Conservation (phyloP, 768 basidiomycete genomes). For the Lentinula raphanica region DNA sequence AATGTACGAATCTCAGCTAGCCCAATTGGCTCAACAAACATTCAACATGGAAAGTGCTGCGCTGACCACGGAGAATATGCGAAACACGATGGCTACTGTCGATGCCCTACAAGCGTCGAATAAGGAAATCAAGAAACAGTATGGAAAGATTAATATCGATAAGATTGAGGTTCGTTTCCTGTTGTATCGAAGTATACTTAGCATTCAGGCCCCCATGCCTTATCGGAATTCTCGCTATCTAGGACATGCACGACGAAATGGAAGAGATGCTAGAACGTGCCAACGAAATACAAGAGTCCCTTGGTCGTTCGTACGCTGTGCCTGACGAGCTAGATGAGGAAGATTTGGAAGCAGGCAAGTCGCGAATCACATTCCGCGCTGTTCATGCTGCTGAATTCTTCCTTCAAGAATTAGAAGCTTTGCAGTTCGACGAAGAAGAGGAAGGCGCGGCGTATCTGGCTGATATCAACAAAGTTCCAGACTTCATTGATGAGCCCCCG, state of each 20-base stretch:
- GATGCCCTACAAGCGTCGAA: constrained; percentile 95
- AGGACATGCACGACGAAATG: constrained; percentile 98
- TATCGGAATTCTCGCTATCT: neutral
- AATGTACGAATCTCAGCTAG: constrained; percentile 91
- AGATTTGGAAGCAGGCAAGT: constrained; percentile 87
- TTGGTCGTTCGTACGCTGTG: constrained; percentile 90
- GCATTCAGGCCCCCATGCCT: neutral
- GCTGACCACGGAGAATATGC: constrained; percentile 93
- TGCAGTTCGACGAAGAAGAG: constrained; percentile 88
- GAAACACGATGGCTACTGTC: constrained; percentile 98
- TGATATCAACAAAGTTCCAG: constrained; percentile 83
- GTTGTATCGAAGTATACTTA: neutral
- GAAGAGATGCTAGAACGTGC: constrained; percentile 95
- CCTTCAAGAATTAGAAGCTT: constrained; percentile 83
- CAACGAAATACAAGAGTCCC: constrained; percentile 94
- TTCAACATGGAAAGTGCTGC: constrained; percentile 98
- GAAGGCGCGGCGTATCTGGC: constrained; percentile 86
- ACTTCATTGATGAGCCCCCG: constrained; percentile 88
- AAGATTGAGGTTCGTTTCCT: constrained; percentile 84
- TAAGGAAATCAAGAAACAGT: constrained; percentile 94
- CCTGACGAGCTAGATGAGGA: constrained; percentile 98
- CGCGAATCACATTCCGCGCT: neutral
- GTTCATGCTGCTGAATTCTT: neutral
- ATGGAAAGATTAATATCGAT: constrained; percentile 95
- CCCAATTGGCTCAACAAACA: constrained; percentile 88